Evolutionary conservation across 2,329 filamentous ascomycete species (phyloP), one percentile per base, ranked within the genome.

Genomic region (Grosmannia penicillata): DNA sequence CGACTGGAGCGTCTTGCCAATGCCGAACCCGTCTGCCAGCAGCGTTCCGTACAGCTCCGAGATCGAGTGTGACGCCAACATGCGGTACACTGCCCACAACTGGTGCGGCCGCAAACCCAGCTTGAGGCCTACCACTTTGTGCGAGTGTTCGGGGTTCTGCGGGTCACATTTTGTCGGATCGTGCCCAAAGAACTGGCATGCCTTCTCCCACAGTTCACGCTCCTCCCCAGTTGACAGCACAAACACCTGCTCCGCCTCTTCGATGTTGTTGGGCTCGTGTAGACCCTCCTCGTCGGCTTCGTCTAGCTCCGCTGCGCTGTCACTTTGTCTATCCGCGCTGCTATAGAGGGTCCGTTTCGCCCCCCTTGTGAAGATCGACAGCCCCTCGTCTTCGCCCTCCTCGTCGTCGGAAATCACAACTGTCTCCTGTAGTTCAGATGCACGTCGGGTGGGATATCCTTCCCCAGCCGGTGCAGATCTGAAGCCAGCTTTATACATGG

Each of bases 341-440:
- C n/a, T n/a, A n/a, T n/a, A n/a, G n/a, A n/a, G n/a, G n/a, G n/a
- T n/a, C n/a, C n/a, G n/a, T n/a, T n/a, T n/a, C n/a, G n/a, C n/a
- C n/a, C n/a, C n/a, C n/a, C n/a, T n/a, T n/a, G n/a, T n/a, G n/a
- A n/a, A n/a, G n/a, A n/a, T n/a, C n/a, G n/a, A n/a, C n/a, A n/a
- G n/a, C 11, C 9, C 24, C 17, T 18, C 13, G 18, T 10, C 17
- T 17, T 8, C 6, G 17, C 15, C n/a, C 9, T 28, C 17, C 4
- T 37, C 35, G 27, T 37, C 35, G n/a, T 37, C 35, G 4, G 30
- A 26, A 15, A 37, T 37, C 9, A 37, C 27, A 14, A 37, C 30
- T 10, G 35, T 18, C 21, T 30, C 26, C 10, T 26, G 21, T 9
- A 15, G 25, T 11, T 26, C 4, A 9, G 23, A 8, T 19, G 23